These are phyloP conservation scores for Trichoderma asperelloides DNA, from an alignment of 495 filamentous ascomycete genomes.

Conservation along the genomic window DNA sequence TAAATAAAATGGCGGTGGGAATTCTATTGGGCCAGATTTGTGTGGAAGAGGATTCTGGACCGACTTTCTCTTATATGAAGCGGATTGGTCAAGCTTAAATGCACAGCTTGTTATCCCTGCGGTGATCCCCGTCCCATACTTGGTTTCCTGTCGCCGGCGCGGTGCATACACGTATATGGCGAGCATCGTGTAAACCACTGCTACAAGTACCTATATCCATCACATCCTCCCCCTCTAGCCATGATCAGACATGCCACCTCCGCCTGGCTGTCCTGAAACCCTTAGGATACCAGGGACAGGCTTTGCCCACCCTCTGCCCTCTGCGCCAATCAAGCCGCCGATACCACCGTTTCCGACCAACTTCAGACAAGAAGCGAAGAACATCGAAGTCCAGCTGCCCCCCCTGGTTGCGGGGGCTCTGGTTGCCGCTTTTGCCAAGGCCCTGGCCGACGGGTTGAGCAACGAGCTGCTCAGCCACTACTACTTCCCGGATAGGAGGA, in stretches of 20 bases:
- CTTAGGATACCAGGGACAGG: slow-evolving; percentile 1
- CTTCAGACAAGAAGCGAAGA: neutral
- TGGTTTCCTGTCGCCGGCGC: no score
- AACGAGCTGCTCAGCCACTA: slow-evolving; percentile 9
- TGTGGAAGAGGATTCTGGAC: neutral
- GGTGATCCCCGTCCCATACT: neutral
- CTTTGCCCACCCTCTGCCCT: neutral
- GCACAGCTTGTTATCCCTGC: neutral
- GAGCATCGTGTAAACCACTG: neutral
- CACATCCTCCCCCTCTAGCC: neutral
- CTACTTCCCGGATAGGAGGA: neutral
- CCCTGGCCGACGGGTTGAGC: slow-evolving; percentile 5
- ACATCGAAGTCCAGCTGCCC: slow-evolving; percentile 9
- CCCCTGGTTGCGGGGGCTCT: slow-evolving; percentile 7
- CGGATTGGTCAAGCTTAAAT: neutral
- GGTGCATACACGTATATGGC: neutral
- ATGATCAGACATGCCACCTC: slow-evolving; percentile 5
- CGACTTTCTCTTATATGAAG: neutral
- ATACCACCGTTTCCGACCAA: neutral
- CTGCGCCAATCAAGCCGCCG: neutral
- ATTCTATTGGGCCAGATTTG: neutral
- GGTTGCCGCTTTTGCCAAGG: slow-evolving; percentile 5
- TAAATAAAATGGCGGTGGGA: neutral
- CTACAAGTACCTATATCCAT: neutral
- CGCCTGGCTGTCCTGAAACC: neutral